Conservation (phyloP, 768 basidiomycete species). For the Suillus subalutaceus region DNA sequence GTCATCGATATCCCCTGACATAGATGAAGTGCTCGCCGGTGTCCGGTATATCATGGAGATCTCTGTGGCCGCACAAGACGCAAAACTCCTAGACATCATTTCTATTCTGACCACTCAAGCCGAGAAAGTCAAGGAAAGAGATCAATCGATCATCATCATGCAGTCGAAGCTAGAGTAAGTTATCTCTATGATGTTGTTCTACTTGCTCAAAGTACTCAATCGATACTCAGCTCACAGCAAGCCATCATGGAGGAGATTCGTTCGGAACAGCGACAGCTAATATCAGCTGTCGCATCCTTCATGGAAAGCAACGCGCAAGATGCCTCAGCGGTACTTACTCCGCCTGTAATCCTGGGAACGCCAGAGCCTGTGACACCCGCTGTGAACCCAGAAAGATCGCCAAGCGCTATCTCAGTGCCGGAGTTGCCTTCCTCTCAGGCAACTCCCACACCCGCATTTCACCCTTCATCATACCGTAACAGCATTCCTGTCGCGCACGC, state of each 20-base stretch:
- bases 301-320: not conserved
- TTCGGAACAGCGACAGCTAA: not conserved
- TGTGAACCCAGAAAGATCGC: not conserved
- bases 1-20: not conserved
- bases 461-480: not conserved
- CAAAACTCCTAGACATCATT: not conserved
- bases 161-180: slow-evolving; percentile 7
- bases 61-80: not conserved
- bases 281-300: not conserved
- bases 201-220: not conserved
- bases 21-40: not conserved
- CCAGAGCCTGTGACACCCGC: not conserved
- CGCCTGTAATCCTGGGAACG: not conserved
- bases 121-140: not conserved
- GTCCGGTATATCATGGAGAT: not conserved
- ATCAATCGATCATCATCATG: not conserved
- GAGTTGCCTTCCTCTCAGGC: not conserved
- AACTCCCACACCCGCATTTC: not conserved
- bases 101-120: not conserved
- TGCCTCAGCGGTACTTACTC: not conserved
- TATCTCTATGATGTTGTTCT: not conserved
- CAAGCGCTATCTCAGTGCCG: not conserved
- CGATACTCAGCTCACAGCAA: not conserved
- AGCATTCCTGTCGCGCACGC: not conserved
- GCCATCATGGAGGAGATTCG: not conserved